Evolutionary conservation across 164 flowering plant genomes (phyloP).

Genomic region (Umbellularia californica): DNA sequence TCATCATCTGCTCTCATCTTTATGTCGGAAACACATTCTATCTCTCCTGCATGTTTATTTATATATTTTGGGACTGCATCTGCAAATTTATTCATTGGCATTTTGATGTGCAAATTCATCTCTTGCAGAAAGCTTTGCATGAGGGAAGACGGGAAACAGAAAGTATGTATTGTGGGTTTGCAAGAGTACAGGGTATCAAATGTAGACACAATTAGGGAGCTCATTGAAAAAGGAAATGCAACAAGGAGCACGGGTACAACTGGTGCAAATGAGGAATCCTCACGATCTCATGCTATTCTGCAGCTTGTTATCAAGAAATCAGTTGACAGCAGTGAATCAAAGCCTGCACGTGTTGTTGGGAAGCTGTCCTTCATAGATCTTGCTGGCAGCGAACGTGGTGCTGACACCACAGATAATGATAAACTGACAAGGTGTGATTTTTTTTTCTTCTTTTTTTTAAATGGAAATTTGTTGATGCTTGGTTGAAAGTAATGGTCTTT

Average conservation of each 20-base stretch:
- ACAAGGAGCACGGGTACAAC: constrained; percentile 94
- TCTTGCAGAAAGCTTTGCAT: constrained; percentile 73
- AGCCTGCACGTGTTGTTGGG: constrained; percentile 77
- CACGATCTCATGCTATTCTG: constrained; percentile 96
- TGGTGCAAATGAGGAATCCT: constrained; percentile 98
- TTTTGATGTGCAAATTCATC: neutral
- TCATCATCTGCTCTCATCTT: neutral
- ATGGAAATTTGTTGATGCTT: neutral
- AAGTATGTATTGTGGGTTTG: constrained; percentile 93
- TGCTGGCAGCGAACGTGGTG: constrained; percentile 99
- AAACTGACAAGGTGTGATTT: constrained; percentile 72
- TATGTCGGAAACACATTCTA: neutral
- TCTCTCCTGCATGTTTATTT: neutral
- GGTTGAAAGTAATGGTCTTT: neutral
- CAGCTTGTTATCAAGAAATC: constrained; percentile 82
- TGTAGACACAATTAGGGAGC: constrained; percentile 70
- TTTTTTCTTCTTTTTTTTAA: neutral
- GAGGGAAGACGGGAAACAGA: constrained; percentile 97
- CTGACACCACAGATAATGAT: constrained; percentile 97
- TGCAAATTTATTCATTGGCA: constrained; percentile 1
- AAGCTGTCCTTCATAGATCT: constrained; percentile 95
- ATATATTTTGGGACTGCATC: neutral
- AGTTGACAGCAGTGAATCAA: constrained; percentile 66
- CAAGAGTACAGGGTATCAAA: constrained; percentile 72
- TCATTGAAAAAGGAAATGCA: constrained; percentile 84